phyloP scores from a whole-genome alignment of 75 land plant species.

The Larix kaempferi region DNA sequence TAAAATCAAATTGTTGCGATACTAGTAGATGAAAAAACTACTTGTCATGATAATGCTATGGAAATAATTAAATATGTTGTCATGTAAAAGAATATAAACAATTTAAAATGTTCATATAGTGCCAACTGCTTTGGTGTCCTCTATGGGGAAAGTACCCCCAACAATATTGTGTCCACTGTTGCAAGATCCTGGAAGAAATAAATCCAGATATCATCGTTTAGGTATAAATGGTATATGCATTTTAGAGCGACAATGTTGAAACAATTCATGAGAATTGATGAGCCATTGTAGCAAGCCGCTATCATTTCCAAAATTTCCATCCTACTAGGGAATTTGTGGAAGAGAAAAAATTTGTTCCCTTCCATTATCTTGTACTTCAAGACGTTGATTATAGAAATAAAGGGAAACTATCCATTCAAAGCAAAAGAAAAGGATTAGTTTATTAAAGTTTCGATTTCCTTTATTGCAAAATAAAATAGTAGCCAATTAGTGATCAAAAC shows the following conservation, averaged over 20 bases:
- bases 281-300: constrained; percentile 33
- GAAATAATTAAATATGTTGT: not conserved
- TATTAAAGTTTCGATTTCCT: too few relatives aligned
- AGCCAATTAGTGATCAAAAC: too few relatives aligned
- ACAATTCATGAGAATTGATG: constrained; percentile 18
- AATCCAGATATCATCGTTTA: not conserved
- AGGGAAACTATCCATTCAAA: constrained; percentile 22
- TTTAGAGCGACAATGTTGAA: constrained; percentile 26
- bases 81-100: constrained; percentile 1
- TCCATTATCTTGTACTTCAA: constrained; percentile 25
- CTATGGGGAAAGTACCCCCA: constrained; percentile 83
- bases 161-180: constrained; percentile 87
- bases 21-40: not conserved
- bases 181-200: constrained; percentile 76
- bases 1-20: not conserved
- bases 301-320: constrained; percentile 23
- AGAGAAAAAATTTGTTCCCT: constrained; percentile 6
- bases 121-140: constrained; percentile 74
- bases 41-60: not conserved
- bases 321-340: constrained; percentile 20
- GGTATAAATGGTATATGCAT: not conserved
- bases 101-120: not conserved
- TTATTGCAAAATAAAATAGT: too few relatives aligned
- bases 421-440: too few relatives aligned
- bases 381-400: constrained; percentile 23